Evolutionary conservation across 148 eudicot species (phyloP), one percentile per base, ranked within the genome.

Genomic region (Oxyria digyna): DNA sequence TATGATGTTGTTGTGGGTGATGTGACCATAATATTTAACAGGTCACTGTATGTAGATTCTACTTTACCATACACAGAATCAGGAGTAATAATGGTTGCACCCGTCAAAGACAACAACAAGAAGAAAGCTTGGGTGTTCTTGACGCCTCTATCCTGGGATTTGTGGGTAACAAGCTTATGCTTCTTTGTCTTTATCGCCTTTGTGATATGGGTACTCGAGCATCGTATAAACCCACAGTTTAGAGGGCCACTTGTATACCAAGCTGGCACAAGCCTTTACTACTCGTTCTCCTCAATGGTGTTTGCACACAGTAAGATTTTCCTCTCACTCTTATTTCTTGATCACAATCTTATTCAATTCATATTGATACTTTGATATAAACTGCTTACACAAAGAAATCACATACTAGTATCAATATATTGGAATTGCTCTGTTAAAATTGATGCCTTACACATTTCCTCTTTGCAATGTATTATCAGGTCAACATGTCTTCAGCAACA

Each of bases 181-280:
- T 85, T 85, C 64, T 85, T 84, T 66, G 21, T 91, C 27, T 86
- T 77, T 81, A 83, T 79, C 3, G 91, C 89, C n/a, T 80, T 88
- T 40, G 87, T 86, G 0, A 82, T 91, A 42, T 85, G 91, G 94
- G 78, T 85, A 11, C 81, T 87, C 29, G 97, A 87, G 70, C 94
- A 88, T 73, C 84, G 86, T 6, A 75, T 84, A 20, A 88, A 86
- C 67, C 72, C 74, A 48, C 84, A 82, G 52, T 85, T 87, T 42
- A 72, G 87, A 50, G 90, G 88, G 9, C 83, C 92, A 3, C 84
- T 83, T 4, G 17, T 17, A 50, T 27, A 86, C 62, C 97, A 84
- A 78, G 77, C 79, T 33, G 89, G 94, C 24, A 80, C 83, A 54
- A 84, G 85, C 21, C 76, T 88, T 17, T 91, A 84, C 82, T 91